Base-by-base conservation (phyloP, 768 basidiomycete species). In the Tephrocybe sp. region DNA sequence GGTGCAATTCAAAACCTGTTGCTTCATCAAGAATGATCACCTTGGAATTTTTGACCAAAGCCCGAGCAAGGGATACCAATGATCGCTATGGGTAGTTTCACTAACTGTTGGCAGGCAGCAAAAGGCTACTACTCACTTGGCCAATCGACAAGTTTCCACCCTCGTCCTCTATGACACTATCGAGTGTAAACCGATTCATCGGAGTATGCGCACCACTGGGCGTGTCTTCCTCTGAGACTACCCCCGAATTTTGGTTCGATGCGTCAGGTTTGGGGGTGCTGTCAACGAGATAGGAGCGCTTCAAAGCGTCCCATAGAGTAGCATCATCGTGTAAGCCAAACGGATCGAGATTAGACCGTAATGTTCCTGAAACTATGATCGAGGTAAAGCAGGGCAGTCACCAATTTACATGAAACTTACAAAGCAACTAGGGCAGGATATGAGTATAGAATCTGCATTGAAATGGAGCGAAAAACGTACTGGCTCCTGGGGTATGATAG, bases 1-100 rank as follows among this genome's bases (percentile, higher is more conserved):
- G 38, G 15, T 8, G 34, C 21, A 38, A 44, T 18, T 36, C 29
- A 22, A 31, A 34, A 45, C 81, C 85, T 42, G 91, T 94, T 0
- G 92, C 92, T 71, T 94, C 93, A 62, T 97, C 94, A 10, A 97
- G 73, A 39, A 97, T 83, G 42, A 94, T 82, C 25, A 95, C 82
- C 62, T 82, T 85, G 11, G 86, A 77, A 61, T 93, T 80, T 57
- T 93, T 90, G 27, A 95, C 93, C 21, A 97, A 68, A 0, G 94
- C 94, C 27, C 94, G 77, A 13, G 94, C 94, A 24, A 95, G 76
- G 2, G 89, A 91, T 16, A 95, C 88, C 25, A 95, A 71, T 9
- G 86, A 89, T 19, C 92, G 78, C 82, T 93, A 49, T 29, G 27
- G 5, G 5, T 11, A 29, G 27, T 29, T 11, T 5, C 5, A 5